Conservation (phyloP, 768 basidiomycete species). For the Saitozyma podzolica region DNA sequence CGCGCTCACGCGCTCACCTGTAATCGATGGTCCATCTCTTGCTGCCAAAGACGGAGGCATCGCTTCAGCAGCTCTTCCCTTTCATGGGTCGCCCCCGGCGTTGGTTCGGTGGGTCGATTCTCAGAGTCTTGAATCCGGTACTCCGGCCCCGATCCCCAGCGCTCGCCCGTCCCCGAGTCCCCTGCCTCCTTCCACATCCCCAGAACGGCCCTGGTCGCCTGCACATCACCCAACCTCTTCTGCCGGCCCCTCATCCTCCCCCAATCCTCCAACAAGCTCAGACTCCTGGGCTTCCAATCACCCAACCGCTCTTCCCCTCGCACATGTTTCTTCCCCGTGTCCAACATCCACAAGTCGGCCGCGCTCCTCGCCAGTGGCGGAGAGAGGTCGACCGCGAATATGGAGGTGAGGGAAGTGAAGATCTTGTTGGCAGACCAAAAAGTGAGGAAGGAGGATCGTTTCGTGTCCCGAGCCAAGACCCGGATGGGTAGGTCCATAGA, state of each 20-base stretch:
- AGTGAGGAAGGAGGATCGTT: constrained; percentile 72
- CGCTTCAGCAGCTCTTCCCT: constrained; percentile 60
- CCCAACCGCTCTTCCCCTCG: constrained; percentile 74
- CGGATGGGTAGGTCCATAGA: constrained; percentile 80
- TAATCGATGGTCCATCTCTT: constrained; percentile 70
- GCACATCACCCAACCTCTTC: constrained; percentile 79
- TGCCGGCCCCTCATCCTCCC: constrained; percentile 70
- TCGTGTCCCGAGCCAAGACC: constrained; percentile 80
- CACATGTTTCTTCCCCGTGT: constrained; percentile 93
- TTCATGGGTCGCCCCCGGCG: no score
- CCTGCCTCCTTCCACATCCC: constrained; percentile 24
- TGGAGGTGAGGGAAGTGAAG: constrained; percentile 72
- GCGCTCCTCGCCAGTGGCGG: constrained; percentile 83
- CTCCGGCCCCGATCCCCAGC: no score
- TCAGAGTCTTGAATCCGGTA: no score
- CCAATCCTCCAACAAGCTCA: constrained; percentile 86
- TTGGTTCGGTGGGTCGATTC: no score
- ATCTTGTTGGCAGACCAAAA: constrained; percentile 78
- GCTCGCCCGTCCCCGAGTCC: constrained; percentile 1
- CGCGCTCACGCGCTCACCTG: constrained; percentile 61
- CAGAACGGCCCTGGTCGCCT: constrained; percentile 78
- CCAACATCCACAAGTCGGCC: constrained; percentile 88
- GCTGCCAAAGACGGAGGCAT: constrained; percentile 78
- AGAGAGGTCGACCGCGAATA: constrained; percentile 77
- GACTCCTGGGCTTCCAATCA: constrained; percentile 81